Conservation (phyloP, 1,284 basidiomycete genomes). For the Fistulinella staudtii region DNA sequence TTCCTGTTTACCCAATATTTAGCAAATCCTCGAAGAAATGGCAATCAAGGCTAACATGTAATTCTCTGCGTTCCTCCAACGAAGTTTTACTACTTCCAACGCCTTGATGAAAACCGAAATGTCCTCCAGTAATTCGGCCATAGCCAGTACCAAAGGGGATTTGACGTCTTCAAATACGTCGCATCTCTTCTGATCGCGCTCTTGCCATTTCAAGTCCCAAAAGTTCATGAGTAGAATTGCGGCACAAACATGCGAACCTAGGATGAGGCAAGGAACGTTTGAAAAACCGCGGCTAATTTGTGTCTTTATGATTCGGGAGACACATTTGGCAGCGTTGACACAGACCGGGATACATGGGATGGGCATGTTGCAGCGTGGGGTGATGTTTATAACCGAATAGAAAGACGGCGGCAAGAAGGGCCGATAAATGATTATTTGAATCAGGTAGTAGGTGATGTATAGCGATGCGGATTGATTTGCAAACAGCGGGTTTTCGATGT, state of each 20-base stretch:
- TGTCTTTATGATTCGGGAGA: conserved; percentile 56
- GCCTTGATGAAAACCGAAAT: conserved; percentile 39
- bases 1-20: conserved; percentile 16
- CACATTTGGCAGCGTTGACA: conserved; percentile 60
- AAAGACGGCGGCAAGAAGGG: conserved; percentile 59
- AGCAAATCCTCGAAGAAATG: conserved; percentile 1
- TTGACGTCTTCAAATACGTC: conserved; percentile 39
- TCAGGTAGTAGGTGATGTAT: conserved; percentile 66
- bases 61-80: conserved; percentile 42
- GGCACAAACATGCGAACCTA: conserved; percentile 42
- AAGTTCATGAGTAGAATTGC: conserved; percentile 44
- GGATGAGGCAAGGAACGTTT: conserved; percentile 39
- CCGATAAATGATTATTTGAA: conserved; percentile 71
- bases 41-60: conserved; percentile 39
- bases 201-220: conserved; percentile 49
- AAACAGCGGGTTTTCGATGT: conserved; percentile 49
- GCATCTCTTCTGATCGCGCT: conserved; percentile 29
- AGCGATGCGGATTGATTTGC: conserved; percentile 69
- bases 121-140: conserved; percentile 41
- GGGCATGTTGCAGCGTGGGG: conserved; percentile 30
- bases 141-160: conserved; percentile 36
- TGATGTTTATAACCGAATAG: conserved; percentile 21
- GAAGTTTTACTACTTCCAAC: conserved; percentile 37
- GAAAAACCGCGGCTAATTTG: conserved; percentile 43
- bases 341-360: conserved; percentile 61